Evolutionary conservation across 257 asterid genomes (phyloP), one percentile per base, ranked within the genome.

Genomic region (Coffea eugenioides): DNA sequence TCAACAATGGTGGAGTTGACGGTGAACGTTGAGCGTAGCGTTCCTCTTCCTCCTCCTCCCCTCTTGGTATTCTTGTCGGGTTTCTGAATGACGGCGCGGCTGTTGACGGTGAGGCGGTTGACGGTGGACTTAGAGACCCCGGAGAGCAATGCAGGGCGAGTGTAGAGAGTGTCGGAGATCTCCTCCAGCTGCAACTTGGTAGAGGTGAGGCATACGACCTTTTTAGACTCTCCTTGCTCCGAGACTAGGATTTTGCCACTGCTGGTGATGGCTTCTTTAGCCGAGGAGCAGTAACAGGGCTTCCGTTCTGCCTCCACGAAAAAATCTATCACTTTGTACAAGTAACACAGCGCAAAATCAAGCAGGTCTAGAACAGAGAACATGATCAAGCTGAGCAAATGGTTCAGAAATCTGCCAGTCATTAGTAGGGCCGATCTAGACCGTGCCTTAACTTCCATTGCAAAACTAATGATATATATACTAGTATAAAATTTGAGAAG

Each of bases 151-250:
- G 97, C 88, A 0, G 93, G 90, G 43, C 99, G 96, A 2, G 90
- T 82, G 89, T 88, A 94, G 68, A 96, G 92, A 0, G 99, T 94
- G 88, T 96, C 97, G 9, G 98, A 94, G 83, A 96, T 88, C 54
- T 96, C 97, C 65, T 96, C 99, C 6, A 96, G 87, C 71, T 91
- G 92, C 64, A 96, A 31, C 21, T 85, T 89, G 61, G 87, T 88
- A 64, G 92, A 84, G 16, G 89, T 90, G 0, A 94, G 73, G 0
- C 91, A 82, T 18, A 96, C 90, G 25, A 96, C 80, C 84, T 88
- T 39, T 39, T 39, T 96, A 13, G 97, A 86, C 61, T 90, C 96
- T 3, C 94, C 96, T 56, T 76, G 88, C 77, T 91, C 97, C 1
- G 98, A 89, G 2, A 95, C 90, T 8, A 96, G 25, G 87, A 93